Base-by-base conservation (phyloP, 169 alveolate species). In the Babesia divergens region DNA sequence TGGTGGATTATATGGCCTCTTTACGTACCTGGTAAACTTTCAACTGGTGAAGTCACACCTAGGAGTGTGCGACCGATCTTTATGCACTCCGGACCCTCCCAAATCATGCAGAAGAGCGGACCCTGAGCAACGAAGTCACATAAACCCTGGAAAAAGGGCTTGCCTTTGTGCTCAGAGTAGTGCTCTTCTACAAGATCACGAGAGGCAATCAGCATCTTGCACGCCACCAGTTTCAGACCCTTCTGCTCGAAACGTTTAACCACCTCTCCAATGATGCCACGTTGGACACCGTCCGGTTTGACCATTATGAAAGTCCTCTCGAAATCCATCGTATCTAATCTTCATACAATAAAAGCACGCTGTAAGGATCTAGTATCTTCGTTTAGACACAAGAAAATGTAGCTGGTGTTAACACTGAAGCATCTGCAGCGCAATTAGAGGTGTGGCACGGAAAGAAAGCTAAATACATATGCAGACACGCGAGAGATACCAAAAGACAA, bases 281-380 rank as follows among this genome's bases (percentile, higher is more conserved):
- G 94, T 92, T 96, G 98, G 81, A 96, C 98, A 28, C 99, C 99
- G 91, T 97, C 99, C 50, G 99, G 99, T 90, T 97, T 97, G 56
- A 97, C 91, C 99, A 97, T 97, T 75, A 96, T 93, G 94, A 90
- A 97, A 29, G 99, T 94, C 83, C 97, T 94, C 74, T 94, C 91
- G 56, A 72, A 82, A 26, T 54, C 75, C 69, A 65, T 74, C 18
- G 50, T 66, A 40, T 2, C 22, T 8, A 37, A 35, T 58, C n/a
- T n/a, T n/a, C n/a, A n/a, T n/a, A n/a, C n/a, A n/a, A n/a, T n/a
- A n/a, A n/a, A n/a, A n/a, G n/a, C n/a, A n/a, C n/a, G n/a, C n/a
- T n/a, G n/a, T n/a, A n/a, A n/a, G n/a, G n/a, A n/a, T n/a, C n/a
- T n/a, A n/a, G n/a, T n/a, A n/a, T n/a, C n/a, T n/a, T n/a, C n/a